Evolutionary conservation across 768 basidiomycete genomes (phyloP).

Genomic region (Rhizopogon vinicolor): DNA sequence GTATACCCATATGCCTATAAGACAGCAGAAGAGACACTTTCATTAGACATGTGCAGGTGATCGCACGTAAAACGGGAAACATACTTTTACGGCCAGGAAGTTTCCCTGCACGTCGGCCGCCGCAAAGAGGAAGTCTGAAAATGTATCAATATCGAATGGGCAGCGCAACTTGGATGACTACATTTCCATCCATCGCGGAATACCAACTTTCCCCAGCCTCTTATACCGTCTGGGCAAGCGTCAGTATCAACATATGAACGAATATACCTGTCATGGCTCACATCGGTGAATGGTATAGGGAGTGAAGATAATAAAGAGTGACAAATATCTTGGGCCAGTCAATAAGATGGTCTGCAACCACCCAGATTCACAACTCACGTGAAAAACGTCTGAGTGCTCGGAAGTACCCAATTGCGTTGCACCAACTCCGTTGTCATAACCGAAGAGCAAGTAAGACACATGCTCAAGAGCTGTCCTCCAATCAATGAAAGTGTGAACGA

Average conservation of each 20-base stretch:
- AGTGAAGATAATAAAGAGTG: slow-evolving; percentile 65
- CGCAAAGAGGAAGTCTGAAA: slow-evolving; percentile 62
- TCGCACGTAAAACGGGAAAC: not conserved
- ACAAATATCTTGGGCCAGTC: slow-evolving; percentile 51
- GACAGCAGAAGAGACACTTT: not conserved
- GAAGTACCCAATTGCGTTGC: slow-evolving; percentile 55
- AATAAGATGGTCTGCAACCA: not conserved
- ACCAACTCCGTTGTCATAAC: slow-evolving; percentile 77
- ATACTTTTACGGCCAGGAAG: slow-evolving; percentile 68
- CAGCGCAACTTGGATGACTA: slow-evolving; percentile 24
- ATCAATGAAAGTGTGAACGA: slow-evolving; percentile 22
- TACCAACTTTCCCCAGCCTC: slow-evolving; percentile 69
- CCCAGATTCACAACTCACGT: slow-evolving; percentile 40
- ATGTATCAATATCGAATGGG: not conserved
- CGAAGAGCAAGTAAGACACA: slow-evolving; percentile 20
- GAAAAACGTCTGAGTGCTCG: slow-evolving; percentile 75
- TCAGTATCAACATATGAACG: not conserved
- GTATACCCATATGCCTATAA: slow-evolving; percentile 70
- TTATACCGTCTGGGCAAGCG: slow-evolving; percentile 53
- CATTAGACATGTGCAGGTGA: not conserved
- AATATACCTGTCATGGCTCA: slow-evolving; percentile 26
- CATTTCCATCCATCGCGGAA: slow-evolving; percentile 77
- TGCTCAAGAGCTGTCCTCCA: slow-evolving; percentile 23
- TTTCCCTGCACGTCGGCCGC: slow-evolving; percentile 79
- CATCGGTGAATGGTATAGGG: slow-evolving; percentile 82